Evolutionary conservation across 139 green algal species (phyloP).

Genomic region (Haematococcus lacustris): DNA sequence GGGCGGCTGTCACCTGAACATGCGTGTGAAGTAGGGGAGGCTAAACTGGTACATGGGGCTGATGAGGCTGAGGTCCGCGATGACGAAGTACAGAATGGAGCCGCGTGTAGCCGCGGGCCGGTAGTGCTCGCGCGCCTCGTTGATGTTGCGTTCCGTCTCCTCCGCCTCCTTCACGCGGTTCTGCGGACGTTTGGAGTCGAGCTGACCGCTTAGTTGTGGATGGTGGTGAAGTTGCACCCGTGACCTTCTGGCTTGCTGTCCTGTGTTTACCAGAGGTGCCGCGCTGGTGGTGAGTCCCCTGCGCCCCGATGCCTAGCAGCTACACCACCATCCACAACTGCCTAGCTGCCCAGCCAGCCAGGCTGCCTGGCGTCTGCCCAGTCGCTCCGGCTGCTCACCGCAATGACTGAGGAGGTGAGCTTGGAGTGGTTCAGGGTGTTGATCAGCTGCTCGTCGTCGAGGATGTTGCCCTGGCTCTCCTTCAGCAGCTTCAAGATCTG

Average conservation of each 20-base stretch:
- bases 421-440: constrained; percentile 85
- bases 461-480: constrained; percentile 78
- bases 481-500: constrained; percentile 78
- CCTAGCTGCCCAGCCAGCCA: no score
- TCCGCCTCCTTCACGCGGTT: constrained; percentile 75
- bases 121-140: constrained; percentile 72
- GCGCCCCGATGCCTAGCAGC: no score
- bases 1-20: constrained; percentile 52
- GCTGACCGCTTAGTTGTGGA: no score
- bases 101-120: constrained; percentile 54
- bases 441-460: constrained; percentile 85
- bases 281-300: no score
- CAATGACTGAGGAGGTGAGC: constrained; percentile 67
- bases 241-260: no score
- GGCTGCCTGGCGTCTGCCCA: no score
- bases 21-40: constrained; percentile 64
- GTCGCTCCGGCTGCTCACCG: no score
- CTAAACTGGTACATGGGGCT: constrained; percentile 73
- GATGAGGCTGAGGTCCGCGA: constrained; percentile 71
- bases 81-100: constrained; percentile 72
- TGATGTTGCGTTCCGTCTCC: constrained; percentile 70
- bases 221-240: no score
- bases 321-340: no score
- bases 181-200: no score
- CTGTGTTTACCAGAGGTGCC: no score